Evolutionary conservation across 2,329 filamentous ascomycete species (phyloP), one percentile per base, ranked within the genome.

Genomic region (Rhexocercosporidium sp.): DNA sequence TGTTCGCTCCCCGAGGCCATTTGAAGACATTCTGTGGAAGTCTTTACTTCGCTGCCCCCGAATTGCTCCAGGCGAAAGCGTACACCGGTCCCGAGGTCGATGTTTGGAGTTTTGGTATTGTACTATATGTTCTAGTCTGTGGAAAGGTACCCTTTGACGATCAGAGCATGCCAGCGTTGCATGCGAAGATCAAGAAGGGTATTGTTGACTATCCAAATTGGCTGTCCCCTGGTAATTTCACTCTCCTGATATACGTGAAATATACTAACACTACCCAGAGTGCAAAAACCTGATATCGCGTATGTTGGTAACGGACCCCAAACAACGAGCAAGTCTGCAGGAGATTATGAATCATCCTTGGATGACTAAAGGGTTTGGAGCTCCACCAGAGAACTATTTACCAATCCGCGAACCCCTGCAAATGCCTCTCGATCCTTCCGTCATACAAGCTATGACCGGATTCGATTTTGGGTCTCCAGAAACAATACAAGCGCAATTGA

Each of bases 81-180:
- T 99, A 99, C 77, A 97, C 93, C 1, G 96, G 96, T 0, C 96
- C 96, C 0, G 96, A 99, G 78, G 96, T 99, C 31, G 96, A 99
- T 77, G 88, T 98, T 0, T 99, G 96, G 96, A 98, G 96, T 81
- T 98, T 98, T 80, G 96, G 96, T 25, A 97, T 99, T 74, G 96
- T 99, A 14, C 86, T 99, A 16, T 99, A 98, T 75, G 96, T 99
- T 66, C 81, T 99, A 69, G 96, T 98, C 3, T 98, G 96, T 77
- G 96, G 96, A 62, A 98, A 98, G 79, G 96, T 99, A 3, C 96
- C 96, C 0, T 99, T 99, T 76, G 96, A 99, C 78, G 96, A 99
- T 77, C 96, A 99, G 81, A 97, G 94, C 82, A 99, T 99, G 94
- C 96, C 95, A 41, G 94, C 97, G 70, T 84, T 99, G 59, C 96